Evolutionary conservation across 495 filamentous ascomycete genomes (phyloP).

Genomic region (Hyaloscypha hepaticicola): DNA sequence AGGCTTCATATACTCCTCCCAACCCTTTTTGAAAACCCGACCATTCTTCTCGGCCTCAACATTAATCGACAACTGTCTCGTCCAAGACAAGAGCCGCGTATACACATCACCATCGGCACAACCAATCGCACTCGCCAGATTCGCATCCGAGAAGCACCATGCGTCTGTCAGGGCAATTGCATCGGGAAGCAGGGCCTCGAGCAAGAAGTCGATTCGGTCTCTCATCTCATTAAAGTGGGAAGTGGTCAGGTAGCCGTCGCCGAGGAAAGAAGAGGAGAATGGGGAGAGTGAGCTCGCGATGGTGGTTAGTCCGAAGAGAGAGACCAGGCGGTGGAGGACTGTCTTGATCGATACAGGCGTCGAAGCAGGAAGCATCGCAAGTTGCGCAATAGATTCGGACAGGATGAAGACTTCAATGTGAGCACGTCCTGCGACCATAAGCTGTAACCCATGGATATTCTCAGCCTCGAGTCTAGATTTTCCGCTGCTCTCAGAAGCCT

Average conservation of each 20-base stretch:
- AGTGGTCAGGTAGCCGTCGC: slow-evolving; percentile 23
- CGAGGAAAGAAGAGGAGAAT: slow-evolving; percentile 25
- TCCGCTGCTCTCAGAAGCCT: neutral
- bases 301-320: slow-evolving; percentile 31
- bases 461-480: neutral
- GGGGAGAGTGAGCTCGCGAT: slow-evolving; percentile 26
- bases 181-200: slow-evolving; percentile 28
- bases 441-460: slow-evolving; percentile 1
- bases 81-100: slow-evolving; percentile 33
- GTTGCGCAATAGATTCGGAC: neutral
- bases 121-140: slow-evolving; percentile 33
- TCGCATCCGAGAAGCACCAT: slow-evolving; percentile 36
- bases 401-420: slow-evolving; percentile 16
- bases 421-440: slow-evolving; percentile 1
- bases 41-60: slow-evolving; percentile 10
- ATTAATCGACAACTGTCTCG: slow-evolving; percentile 32
- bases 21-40: slow-evolving; percentile 2
- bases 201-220: slow-evolving; percentile 20
- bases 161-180: slow-evolving; percentile 35
- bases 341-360: slow-evolving; percentile 8
- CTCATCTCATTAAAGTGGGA: slow-evolving; percentile 23
- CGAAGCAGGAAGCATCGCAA: neutral
- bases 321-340: slow-evolving; percentile 16
- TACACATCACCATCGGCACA: slow-evolving; percentile 35
- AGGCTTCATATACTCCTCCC: neutral